phyloP scores from a whole-genome alignment of 139 green algal genomes.

The Chlamydomonas sp. region DNA sequence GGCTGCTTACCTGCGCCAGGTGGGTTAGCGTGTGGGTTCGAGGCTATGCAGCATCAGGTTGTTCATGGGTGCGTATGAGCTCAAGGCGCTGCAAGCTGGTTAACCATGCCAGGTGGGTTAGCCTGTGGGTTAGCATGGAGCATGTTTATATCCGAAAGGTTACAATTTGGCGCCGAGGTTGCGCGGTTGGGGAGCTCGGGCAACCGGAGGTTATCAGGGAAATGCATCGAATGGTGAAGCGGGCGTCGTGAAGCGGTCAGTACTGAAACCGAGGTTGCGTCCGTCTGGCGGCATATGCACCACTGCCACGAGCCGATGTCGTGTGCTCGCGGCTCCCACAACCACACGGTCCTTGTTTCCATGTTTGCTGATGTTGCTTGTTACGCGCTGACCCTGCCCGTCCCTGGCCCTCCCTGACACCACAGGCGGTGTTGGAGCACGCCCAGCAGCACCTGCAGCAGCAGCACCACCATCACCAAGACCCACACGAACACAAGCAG shows the following conservation, averaged over 20 bases:
- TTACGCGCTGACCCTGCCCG: no score
- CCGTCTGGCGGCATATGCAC: no score
- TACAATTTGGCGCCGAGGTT: no score
- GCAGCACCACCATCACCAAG: slow-evolving; percentile 3
- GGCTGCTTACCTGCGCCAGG: slow-evolving; percentile 66
- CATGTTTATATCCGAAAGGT: no score
- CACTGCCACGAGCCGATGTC: neutral
- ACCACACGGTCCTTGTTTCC: neutral
- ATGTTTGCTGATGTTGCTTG: neutral
- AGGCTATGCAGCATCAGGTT: no score
- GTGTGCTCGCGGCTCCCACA: neutral
- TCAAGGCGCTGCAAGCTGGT: neutral
- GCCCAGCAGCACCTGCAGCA: neutral
- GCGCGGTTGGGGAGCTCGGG: no score
- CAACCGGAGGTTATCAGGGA: no score
- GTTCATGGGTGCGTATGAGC: no score
- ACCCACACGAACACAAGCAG: neutral
- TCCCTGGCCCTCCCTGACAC: neutral
- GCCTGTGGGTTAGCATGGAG: no score
- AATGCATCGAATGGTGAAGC: no score
- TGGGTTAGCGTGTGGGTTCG: neutral
- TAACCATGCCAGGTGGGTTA: neutral
- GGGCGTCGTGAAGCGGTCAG: no score
- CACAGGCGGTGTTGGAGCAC: neutral
- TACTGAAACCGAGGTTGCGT: no score